phyloP scores from a whole-genome alignment of 1,284 basidiomycete species.

The Cryptococcus sp. region DNA sequence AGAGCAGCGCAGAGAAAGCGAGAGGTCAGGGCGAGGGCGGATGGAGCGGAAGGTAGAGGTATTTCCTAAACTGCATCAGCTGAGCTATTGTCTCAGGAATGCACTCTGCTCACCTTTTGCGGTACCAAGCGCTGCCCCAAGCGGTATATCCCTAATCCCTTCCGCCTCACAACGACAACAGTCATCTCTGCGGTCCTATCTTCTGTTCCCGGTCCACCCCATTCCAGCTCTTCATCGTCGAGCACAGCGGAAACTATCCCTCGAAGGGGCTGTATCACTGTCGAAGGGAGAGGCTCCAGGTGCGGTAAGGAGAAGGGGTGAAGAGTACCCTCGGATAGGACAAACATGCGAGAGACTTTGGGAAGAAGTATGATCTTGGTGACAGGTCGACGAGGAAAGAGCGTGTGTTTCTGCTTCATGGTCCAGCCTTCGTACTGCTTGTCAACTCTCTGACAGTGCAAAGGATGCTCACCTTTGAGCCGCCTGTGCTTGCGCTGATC shows the following conservation, averaged over 20 bases:
- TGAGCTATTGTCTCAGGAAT: not conserved
- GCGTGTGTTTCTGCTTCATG: conserved; percentile 37
- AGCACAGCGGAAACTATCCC: conserved; percentile 72
- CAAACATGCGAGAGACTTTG: conserved; percentile 62
- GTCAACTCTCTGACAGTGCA: not conserved
- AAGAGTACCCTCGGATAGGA: conserved; percentile 70
- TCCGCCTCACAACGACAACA: conserved; percentile 70
- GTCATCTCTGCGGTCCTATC: conserved; percentile 58
- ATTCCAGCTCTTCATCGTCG: conserved; percentile 63
- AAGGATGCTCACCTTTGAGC: conserved; percentile 18
- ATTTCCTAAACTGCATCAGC: conserved; percentile 58
- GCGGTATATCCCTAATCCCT: conserved; percentile 61
- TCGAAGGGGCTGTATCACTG: conserved; percentile 64
- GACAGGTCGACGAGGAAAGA: conserved; percentile 51
- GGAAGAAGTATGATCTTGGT: conserved; percentile 72
- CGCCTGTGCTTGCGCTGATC: conserved; percentile 27
- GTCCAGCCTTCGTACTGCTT: conserved; percentile 34
- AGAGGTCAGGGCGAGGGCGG: conserved; percentile 60
- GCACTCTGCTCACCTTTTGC: conserved; percentile 52
- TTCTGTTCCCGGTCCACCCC: conserved; percentile 54
- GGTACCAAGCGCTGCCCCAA: conserved; percentile 58
- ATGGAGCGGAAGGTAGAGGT: conserved; percentile 61
- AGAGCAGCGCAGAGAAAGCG: conserved; percentile 64
- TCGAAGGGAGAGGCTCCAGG: conserved; percentile 61
- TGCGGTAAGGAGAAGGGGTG: conserved; percentile 73